Conservation (phyloP, 441 rosid species). For the Viola pubescens region DNA sequence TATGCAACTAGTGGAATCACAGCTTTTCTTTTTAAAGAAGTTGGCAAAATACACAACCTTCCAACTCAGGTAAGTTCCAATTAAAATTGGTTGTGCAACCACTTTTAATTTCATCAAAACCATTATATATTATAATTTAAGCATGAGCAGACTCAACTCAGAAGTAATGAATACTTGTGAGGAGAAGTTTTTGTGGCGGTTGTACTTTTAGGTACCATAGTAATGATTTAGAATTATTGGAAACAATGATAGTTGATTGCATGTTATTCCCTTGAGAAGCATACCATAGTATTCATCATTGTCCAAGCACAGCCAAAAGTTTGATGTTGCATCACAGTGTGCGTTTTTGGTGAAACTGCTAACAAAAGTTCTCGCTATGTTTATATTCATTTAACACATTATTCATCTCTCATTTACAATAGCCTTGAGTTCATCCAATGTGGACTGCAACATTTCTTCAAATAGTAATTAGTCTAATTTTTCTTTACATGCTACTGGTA, state of each 20-base stretch:
- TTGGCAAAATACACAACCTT: constrained; percentile 66
- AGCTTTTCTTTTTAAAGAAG: constrained; percentile 87
- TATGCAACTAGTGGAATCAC: constrained; percentile 92
- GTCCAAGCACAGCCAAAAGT: not conserved
- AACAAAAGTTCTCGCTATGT: no score
- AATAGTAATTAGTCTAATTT: no score
- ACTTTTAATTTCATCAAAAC: not conserved
- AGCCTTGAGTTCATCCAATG: no score
- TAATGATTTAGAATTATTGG: no score
- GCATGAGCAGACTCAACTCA: not conserved
- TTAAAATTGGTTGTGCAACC: not conserved
- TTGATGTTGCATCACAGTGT: no score
- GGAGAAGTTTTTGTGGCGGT: not conserved
- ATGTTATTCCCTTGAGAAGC: no score
- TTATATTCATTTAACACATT: no score
- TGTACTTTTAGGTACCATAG: not conserved
- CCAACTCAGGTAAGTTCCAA: constrained; percentile 66
- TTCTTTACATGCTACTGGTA: not conserved
- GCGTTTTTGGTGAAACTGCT: no score
- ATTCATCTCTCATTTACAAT: no score
- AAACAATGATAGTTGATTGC: no score
- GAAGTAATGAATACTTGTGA: not conserved
- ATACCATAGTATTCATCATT: no score
- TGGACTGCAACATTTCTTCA: no score
- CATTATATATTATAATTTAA: not conserved